phyloP scores from a whole-genome alignment of 805 yeast species.

The Saccharomycopsis guyanensis region DNA sequence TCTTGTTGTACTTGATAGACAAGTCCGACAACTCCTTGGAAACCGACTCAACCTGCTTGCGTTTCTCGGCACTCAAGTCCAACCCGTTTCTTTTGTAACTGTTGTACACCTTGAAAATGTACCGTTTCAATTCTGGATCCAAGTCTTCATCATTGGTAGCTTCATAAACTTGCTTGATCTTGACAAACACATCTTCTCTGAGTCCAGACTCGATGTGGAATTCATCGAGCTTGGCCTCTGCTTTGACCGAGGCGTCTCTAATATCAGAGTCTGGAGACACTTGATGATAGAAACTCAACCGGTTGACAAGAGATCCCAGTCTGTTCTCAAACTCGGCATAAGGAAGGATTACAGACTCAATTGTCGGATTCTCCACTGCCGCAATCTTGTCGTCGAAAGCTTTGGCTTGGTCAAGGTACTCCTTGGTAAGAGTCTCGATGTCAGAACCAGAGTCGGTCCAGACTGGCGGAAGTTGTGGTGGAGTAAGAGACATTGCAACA shows the following conservation, averaged over 20 bases:
- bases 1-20: constrained; percentile 50
- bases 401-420: constrained; percentile 36
- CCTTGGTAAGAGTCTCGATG: constrained; percentile 36
- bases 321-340: constrained; percentile 43
- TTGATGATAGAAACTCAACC: constrained; percentile 62
- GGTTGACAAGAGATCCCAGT: constrained; percentile 36
- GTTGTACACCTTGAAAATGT: constrained; percentile 38
- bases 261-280: constrained; percentile 49
- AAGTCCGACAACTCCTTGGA: constrained; percentile 51
- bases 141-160: constrained; percentile 25
- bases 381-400: constrained; percentile 49
- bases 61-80: constrained; percentile 44
- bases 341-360: constrained; percentile 51
- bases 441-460: constrained; percentile 56
- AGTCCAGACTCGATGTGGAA: constrained; percentile 54
- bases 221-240: constrained; percentile 50
- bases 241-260: constrained; percentile 62
- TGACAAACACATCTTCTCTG: constrained; percentile 57
- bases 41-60: constrained; percentile 49
- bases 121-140: constrained; percentile 49
- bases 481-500: constrained; percentile 1
- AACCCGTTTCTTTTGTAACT: constrained; percentile 61
- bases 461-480: constrained; percentile 36
- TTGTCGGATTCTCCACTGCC: constrained; percentile 38
- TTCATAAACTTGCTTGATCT: constrained; percentile 45